phyloP scores from a whole-genome alignment of 2,329 filamentous ascomycete species.

The Amylocarpus encephaloides region DNA sequence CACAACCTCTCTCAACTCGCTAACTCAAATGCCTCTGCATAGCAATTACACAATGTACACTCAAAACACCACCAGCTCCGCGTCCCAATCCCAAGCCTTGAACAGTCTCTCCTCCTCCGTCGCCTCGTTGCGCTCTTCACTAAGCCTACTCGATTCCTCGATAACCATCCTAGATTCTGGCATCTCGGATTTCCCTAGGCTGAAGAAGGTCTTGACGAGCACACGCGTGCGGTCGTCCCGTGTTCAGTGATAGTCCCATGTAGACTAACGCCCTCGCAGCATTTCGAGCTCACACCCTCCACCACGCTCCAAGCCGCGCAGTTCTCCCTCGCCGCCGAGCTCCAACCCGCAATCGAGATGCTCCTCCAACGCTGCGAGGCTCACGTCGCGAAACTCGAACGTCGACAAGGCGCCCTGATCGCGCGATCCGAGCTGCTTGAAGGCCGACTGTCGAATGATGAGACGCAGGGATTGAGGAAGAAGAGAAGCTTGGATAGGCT shows the following conservation, averaged over 20 bases:
- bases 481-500: slow-evolving; percentile 36
- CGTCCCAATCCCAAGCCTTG: slow-evolving; percentile 11
- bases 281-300: slow-evolving; percentile 68
- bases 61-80: not conserved
- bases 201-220: slow-evolving; percentile 32
- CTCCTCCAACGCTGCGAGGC: slow-evolving; percentile 56
- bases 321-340: slow-evolving; percentile 58
- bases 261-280: slow-evolving; percentile 35
- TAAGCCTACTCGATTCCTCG: slow-evolving; percentile 33
- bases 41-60: not conserved
- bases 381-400: slow-evolving; percentile 59
- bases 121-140: slow-evolving; percentile 33
- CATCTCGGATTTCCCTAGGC: slow-evolving; percentile 31
- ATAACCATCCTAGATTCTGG: slow-evolving; percentile 27
- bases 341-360: slow-evolving; percentile 63
- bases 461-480: slow-evolving; percentile 24
- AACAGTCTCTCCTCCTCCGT: slow-evolving; percentile 33
- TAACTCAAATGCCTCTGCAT: not conserved
- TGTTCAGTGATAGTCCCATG: too few relatives aligned
- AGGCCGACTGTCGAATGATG: slow-evolving; percentile 49
- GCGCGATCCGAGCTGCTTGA: slow-evolving; percentile 62
- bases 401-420: slow-evolving; percentile 58
- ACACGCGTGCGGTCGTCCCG: slow-evolving; percentile 28
- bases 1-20: slow-evolving; percentile 5
- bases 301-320: slow-evolving; percentile 58